Conservation (phyloP, 306 rosid species). For the Rosa chinensis region DNA sequence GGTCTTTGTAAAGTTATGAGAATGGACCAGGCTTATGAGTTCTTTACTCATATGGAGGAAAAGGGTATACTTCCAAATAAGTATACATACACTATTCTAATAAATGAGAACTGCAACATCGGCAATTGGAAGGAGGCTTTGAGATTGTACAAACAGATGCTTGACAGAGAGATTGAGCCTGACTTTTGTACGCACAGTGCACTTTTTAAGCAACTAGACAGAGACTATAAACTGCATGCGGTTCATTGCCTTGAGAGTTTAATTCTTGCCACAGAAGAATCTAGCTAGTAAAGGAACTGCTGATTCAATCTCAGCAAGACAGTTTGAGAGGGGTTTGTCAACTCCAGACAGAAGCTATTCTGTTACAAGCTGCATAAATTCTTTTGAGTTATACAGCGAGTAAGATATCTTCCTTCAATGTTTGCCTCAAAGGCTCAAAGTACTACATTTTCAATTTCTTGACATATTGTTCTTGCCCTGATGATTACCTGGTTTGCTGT, state of each 20-base stretch:
- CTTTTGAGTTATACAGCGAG: conserved; percentile 21
- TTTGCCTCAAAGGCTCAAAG: conserved; percentile 10
- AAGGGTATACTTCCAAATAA: conserved; percentile 69
- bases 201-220: conserved; percentile 53
- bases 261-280: conserved; percentile 37
- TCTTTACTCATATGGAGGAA: conserved; percentile 59
- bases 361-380: conserved; percentile 12
- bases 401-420: conserved; percentile 19
- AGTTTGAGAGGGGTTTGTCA: conserved; percentile 18
- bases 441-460: conserved; percentile 2
- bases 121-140: conserved; percentile 71
- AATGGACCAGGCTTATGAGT: conserved; percentile 54
- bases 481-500: conserved; percentile 23
- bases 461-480: conserved; percentile 20
- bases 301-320: conserved; percentile 24
- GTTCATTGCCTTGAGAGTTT: conserved; percentile 45
- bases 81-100: conserved; percentile 79
- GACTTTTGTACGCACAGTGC: conserved; percentile 70
- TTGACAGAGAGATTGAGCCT: conserved; percentile 66
- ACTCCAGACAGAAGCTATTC: conserved; percentile 18
- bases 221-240: conserved; percentile 50
- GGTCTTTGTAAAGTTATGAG: conserved; percentile 65
- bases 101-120: conserved; percentile 60
- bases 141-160: conserved; percentile 69
- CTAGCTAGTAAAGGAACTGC: conserved; percentile 34